phyloP scores from a whole-genome alignment of 768 basidiomycete genomes.

The Clitopilus hobsonii region DNA sequence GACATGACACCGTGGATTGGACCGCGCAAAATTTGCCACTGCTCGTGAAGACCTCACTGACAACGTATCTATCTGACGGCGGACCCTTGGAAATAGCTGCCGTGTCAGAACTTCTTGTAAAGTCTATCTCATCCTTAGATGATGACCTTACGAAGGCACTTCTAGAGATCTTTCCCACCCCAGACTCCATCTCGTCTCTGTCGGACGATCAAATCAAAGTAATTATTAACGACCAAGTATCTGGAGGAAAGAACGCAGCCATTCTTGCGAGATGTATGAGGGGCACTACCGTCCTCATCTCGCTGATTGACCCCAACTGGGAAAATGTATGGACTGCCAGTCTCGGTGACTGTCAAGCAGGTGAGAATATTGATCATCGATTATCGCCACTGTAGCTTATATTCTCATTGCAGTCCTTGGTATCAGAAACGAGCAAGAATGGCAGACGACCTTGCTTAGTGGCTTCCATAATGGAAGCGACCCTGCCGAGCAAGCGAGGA shows the following conservation, averaged over 20 bases:
- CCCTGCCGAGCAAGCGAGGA: slow-evolving; percentile 30
- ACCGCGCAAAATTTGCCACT: slow-evolving; percentile 26
- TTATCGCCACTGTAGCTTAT: neutral
- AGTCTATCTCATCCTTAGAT: slow-evolving; percentile 35
- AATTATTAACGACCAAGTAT: slow-evolving; percentile 35
- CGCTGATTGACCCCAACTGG: slow-evolving; percentile 37
- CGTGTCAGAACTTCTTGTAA: slow-evolving; percentile 26
- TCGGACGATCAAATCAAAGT: slow-evolving; percentile 33
- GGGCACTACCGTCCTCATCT: slow-evolving; percentile 45
- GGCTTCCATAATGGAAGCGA: slow-evolving; percentile 48
- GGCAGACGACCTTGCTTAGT: slow-evolving; percentile 37
- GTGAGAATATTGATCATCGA: slow-evolving; percentile 24
- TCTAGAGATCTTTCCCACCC: slow-evolving; percentile 37
- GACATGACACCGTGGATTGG: slow-evolving; percentile 43
- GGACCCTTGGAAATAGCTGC: slow-evolving; percentile 4
- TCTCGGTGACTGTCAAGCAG: slow-evolving; percentile 52
- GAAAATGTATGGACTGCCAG: slow-evolving; percentile 52
- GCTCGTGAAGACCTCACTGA: slow-evolving; percentile 23
- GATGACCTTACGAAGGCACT: slow-evolving; percentile 29
- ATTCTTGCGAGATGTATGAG: slow-evolving; percentile 42
- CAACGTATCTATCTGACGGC: slow-evolving; percentile 6
- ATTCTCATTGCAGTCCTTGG: slow-evolving; percentile 33
- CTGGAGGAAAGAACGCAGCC: slow-evolving; percentile 23
- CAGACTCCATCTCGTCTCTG: slow-evolving; percentile 23
- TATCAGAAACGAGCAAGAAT: slow-evolving; percentile 22